Base-by-base conservation (phyloP, 108 stramenopile genomes). In the Parietichytrium sp. region DNA sequence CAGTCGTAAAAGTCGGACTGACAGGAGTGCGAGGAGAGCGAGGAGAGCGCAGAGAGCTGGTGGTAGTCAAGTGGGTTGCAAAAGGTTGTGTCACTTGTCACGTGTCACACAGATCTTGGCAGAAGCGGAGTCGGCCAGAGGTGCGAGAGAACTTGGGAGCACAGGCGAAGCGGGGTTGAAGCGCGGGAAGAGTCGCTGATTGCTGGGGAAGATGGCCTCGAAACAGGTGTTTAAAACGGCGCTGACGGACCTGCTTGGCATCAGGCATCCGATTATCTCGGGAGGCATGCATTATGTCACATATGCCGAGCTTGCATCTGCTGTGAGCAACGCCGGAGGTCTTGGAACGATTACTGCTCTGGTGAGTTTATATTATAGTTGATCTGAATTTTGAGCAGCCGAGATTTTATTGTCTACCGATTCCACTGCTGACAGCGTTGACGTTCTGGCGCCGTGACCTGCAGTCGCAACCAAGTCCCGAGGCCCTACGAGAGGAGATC, bases 311-410 rank as follows among this genome's bases (percentile, higher is more conserved):
- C 78, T 89, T 12, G 88, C 85, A 6, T 84, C 86, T 7, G 88
- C 88, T n/a, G 88, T 89, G 23, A 83, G 85, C 25, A 89, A 89
- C 61, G 88, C 86, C n/a, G 88, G 88, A 8, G 88, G 88, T 4
- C 53, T 89, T 33, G 88, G 88, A 12, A 79, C 81, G 3, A 72
- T 87, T 31, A 84, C 87, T 10, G 81, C 82, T 30, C 54, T 83
- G 81, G 83, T 80, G 79, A 81, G 50, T 77, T 83, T 51, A 53
- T 79, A 23, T 18, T 18, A 18, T 15, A 50, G 18, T 18, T 18
- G 16, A 50, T 15, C 49, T 18, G 18, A 18, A 15, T 18, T 50
- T 15, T 15, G 18, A 18, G 18, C 49, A 50, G 49, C 49, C 15
- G 18, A 18, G 16, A 15, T 15, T 50, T 50, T 18, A 18, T 50